Base-by-base conservation (phyloP, 2,329 filamentous ascomycete genomes). In the Microdochium nivale region DNA sequence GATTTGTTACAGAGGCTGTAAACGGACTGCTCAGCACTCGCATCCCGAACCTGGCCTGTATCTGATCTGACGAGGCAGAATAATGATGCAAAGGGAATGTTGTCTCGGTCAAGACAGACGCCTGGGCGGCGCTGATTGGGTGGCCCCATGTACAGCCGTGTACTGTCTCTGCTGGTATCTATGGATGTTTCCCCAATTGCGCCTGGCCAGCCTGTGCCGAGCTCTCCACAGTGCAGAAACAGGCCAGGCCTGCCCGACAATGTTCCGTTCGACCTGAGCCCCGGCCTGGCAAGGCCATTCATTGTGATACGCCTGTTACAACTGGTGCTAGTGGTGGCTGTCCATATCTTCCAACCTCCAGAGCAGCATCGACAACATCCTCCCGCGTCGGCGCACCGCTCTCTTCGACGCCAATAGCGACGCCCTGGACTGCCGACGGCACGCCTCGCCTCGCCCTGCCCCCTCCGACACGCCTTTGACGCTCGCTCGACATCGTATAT, bases 401-500 rank as follows among this genome's bases (percentile, higher is more conserved):
- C 16, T 44, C 40, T 19, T 23, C 40, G 19, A 21, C 21, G 21
- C 40, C 40, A 24, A 11, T 8, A 44, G 40, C 40, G 40, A 44
- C 40, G 40, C 21, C 19, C n/a, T 19, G 9, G 21, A 21, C 40
- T 44, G 40, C 40, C 19, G 9, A 19, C 16, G 40, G 40, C 40
- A 16, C 23, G 3, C 8, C 16, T 11, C 40, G 19, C 7, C 14
- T 19, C 40, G 16, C 40, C 19, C 7, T 13, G 16, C 19, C 13
- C 19, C 40, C 40, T 7, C n/a, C 40, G 21, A 44, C 19, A 24
- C 19, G 10, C 3, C 40, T 24, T 13, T 23, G 8, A 19, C 40
- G n/a, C 40, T 44, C 40, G 40, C 40, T 44, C 40, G 40, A 44
- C 40, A 3, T 19, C 55, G 52, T 53, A 48, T 55, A 51, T 54